phyloP scores from a whole-genome alignment of 768 basidiomycete genomes.

The Amanita muscaria region DNA sequence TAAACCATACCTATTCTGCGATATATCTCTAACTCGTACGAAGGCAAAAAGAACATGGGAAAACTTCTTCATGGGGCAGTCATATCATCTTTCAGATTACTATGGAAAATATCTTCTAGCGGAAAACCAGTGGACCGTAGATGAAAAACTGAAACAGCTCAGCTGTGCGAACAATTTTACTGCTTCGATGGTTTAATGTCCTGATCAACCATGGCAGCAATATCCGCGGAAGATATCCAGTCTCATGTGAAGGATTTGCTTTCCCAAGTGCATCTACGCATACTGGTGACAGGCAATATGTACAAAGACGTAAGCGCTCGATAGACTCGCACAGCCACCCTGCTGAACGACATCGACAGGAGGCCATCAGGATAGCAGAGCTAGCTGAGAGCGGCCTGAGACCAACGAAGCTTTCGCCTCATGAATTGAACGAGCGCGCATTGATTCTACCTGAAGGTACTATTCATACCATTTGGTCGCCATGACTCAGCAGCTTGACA shows the following conservation, averaged over 20 bases:
- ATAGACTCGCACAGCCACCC: conserved; percentile 2
- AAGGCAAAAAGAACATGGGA: conserved; percentile 73
- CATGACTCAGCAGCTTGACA: no score
- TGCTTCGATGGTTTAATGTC: neutral
- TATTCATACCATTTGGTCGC: no score
- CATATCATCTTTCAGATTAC: conserved; percentile 72
- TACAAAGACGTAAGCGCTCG: conserved; percentile 57
- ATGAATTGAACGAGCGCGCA: conserved; percentile 45
- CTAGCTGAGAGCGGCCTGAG: conserved; percentile 60
- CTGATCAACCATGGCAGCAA: conserved; percentile 31
- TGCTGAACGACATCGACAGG: conserved; percentile 32
- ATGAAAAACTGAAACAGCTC: conserved; percentile 72
- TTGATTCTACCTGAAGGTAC: conserved; percentile 67
- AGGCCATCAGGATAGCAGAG: conserved; percentile 66
- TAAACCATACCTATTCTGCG: neutral
- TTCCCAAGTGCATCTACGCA: conserved; percentile 56
- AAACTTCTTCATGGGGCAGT: conserved; percentile 83
- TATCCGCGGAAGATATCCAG: conserved; percentile 66
- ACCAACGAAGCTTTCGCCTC: conserved; percentile 41
- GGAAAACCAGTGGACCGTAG: conserved; percentile 64
- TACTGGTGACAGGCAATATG: conserved; percentile 79
- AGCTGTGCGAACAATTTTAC: conserved; percentile 42
- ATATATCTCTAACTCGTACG: neutral
- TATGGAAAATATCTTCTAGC: conserved; percentile 65
- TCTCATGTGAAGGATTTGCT: conserved; percentile 52